Evolutionary conservation across 441 rosid genomes (phyloP), one percentile per base, ranked within the genome.

Genomic region (Pelargonium australe): DNA sequence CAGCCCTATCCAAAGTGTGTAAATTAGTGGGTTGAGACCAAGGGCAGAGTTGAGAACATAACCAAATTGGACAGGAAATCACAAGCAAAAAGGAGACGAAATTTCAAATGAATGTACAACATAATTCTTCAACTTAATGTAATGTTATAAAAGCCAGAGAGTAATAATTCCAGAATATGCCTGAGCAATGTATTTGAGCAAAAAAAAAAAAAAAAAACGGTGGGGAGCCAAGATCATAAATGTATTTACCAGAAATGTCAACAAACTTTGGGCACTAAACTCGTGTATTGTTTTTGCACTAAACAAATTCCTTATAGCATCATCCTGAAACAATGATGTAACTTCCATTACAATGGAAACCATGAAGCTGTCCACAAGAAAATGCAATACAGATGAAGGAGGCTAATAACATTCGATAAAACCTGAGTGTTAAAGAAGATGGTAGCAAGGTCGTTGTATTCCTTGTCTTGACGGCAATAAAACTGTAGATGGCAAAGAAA

Each of bases 361-460:
- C 63, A 41, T 12, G 14, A 45, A 63, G 57, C 71, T 73, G 45
- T 49, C 14, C 16, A 49, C 16, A 13, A 49, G 17, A 51, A 51
- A 51, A 51, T 51, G 5, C 5, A n/a, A n/a, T 12, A 7, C 25
- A 41, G 4, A 23, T 62, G 63, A 73, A 68, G 8, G 75, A 62
- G 11, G 7, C 5, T 62, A 70, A 62, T 4, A 28, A 61, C 70
- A 70, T 34, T 34, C 41, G 12, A 67, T 16, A 55, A 69, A 55
- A 95, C 99, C 99, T 95, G 98, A 57, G 99, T 92, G 61, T 95
- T 95, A 81, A 95, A 95, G 90, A 95, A 95, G 75, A 92, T 89
- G 19, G 99, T 95, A 7, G 97, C 99, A 65, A 95, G 99, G 78
- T 92, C 99, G 75, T 92, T 95, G 83, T 95, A 95, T 68, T 92